Conservation (phyloP, 768 basidiomycete species). For the Mycena alexandri region DNA sequence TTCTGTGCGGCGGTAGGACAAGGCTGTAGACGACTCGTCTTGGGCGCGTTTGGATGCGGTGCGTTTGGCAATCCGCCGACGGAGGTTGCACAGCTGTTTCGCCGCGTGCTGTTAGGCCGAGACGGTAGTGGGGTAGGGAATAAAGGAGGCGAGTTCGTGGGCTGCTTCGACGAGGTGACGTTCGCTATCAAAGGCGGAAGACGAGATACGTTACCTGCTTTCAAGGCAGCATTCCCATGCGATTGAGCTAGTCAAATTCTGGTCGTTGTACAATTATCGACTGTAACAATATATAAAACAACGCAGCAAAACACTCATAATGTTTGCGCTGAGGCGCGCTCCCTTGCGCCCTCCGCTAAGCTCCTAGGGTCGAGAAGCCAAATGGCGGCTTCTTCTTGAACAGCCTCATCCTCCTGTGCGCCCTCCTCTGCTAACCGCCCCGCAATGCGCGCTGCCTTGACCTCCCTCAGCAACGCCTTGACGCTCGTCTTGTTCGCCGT, state of each 20-base stretch:
- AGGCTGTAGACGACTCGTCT: slow-evolving; percentile 33
- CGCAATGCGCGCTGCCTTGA: slow-evolving; percentile 57
- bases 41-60: slow-evolving; percentile 40
- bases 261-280: neutral
- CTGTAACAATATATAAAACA: neutral
- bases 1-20: slow-evolving; percentile 34
- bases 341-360: slow-evolving; percentile 72
- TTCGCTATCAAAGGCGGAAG: slow-evolving; percentile 40
- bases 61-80: slow-evolving; percentile 38
- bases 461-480: slow-evolving; percentile 77
- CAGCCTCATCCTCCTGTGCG: slow-evolving; percentile 24
- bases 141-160: slow-evolving; percentile 38
- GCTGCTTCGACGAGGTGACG: slow-evolving; percentile 38
- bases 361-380: slow-evolving; percentile 88
- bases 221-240: slow-evolving; percentile 3
- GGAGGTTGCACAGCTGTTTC: slow-evolving; percentile 39
- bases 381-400: slow-evolving; percentile 56
- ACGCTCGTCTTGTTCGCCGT: slow-evolving; percentile 89
- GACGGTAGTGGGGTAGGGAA: slow-evolving; percentile 27
- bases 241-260: neutral
- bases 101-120: slow-evolving; percentile 35
- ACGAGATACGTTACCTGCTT: slow-evolving; percentile 41
- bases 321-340: slow-evolving; percentile 23
- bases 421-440: slow-evolving; percentile 49
- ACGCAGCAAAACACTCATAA: neutral